A percentile compares a stretch with the other conserved stretches of the same genome.
These are phyloP conservation scores for Lipomyces kockii DNA, from an alignment of 805 yeast species.

Conservation along the genomic window DNA sequence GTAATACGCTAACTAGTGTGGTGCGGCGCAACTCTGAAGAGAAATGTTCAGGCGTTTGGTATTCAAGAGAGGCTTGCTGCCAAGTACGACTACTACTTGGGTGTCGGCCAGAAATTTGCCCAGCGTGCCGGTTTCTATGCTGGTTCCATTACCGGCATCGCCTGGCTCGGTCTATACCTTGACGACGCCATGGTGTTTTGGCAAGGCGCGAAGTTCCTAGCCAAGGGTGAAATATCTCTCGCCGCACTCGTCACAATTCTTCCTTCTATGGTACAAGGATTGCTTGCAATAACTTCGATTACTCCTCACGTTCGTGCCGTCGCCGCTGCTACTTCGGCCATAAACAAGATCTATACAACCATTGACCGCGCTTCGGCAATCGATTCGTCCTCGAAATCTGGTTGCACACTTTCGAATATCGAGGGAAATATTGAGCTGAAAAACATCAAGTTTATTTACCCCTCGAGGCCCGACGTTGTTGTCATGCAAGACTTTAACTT, in stretches of 20 bases:
- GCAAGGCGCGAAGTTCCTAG: conserved; percentile 51
- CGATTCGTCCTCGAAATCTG: conserved; percentile 43
- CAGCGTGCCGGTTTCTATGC: conserved; percentile 41
- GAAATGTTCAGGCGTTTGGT: conserved; percentile 51
- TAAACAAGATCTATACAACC: conserved; percentile 48
- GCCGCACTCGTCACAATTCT: conserved; percentile 47
- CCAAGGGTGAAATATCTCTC: conserved; percentile 42
- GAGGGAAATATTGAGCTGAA: conserved; percentile 48
- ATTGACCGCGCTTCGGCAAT: conserved; percentile 50
- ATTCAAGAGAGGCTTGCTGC: conserved; percentile 46
- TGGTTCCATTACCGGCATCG: conserved; percentile 45
- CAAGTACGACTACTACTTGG: conserved; percentile 43
- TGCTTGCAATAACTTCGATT: conserved; percentile 47
- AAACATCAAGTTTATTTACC: conserved; percentile 42
- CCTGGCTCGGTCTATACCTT: conserved; percentile 46
- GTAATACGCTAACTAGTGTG: too few species aligned
- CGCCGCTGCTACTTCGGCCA: conserved; percentile 49
- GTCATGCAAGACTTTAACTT: conserved; percentile 40
- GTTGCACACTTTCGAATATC: conserved; percentile 31
- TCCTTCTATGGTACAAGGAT: conserved; percentile 43
- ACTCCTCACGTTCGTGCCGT: conserved; percentile 50
- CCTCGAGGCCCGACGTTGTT: conserved; percentile 43
- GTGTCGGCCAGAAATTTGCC: conserved; percentile 39
- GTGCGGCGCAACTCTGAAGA: too few species aligned
- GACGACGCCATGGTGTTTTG: conserved; percentile 51